These are phyloP conservation scores for Rutstroemia sp. DNA, from an alignment of 2,329 filamentous ascomycete genomes.

Conservation along the genomic window DNA sequence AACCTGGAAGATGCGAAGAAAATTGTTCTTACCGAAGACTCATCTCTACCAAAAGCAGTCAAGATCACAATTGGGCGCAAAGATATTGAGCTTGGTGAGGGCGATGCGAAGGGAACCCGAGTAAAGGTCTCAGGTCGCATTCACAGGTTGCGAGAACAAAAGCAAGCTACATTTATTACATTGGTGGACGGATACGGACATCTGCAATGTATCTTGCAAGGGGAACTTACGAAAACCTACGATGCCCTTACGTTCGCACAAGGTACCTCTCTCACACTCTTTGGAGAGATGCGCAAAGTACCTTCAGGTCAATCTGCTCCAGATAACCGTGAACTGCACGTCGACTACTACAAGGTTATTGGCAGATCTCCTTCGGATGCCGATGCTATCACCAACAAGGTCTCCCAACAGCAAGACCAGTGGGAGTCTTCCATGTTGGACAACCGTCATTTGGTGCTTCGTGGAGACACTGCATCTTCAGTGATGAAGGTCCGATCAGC, in stretches of 20 bases:
- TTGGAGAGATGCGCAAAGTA: conserved; percentile 61
- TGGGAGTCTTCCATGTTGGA: conserved; percentile 43
- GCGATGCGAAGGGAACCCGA: conserved; percentile 57
- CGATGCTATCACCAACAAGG: conserved; percentile 67
- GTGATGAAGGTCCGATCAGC: conserved; percentile 67
- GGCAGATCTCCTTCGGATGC: conserved; percentile 64
- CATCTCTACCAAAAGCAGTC: conserved; percentile 63
- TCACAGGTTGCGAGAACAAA: conserved; percentile 73
- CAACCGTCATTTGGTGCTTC: conserved; percentile 63
- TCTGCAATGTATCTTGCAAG: conserved; percentile 74
- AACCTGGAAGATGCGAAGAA: conserved; percentile 76
- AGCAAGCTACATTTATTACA: conserved; percentile 81
- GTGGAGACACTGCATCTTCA: conserved; percentile 59
- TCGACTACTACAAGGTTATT: conserved; percentile 63
- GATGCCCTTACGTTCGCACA: conserved; percentile 64
- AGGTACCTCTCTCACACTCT: conserved; percentile 62
- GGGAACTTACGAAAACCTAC: conserved; percentile 71
- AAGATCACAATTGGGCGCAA: conserved; percentile 71
- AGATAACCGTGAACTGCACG: conserved; percentile 63
- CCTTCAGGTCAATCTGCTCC: conserved; percentile 60
- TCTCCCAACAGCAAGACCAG: conserved; percentile 59
- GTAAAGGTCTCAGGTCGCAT: conserved; percentile 78
- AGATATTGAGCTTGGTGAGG: conserved; percentile 52
- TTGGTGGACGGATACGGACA: conserved; percentile 76
- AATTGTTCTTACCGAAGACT: conserved; percentile 61